Base-by-base conservation (phyloP, 2,329 filamentous ascomycete species). In the Claviceps pazoutovae region DNA sequence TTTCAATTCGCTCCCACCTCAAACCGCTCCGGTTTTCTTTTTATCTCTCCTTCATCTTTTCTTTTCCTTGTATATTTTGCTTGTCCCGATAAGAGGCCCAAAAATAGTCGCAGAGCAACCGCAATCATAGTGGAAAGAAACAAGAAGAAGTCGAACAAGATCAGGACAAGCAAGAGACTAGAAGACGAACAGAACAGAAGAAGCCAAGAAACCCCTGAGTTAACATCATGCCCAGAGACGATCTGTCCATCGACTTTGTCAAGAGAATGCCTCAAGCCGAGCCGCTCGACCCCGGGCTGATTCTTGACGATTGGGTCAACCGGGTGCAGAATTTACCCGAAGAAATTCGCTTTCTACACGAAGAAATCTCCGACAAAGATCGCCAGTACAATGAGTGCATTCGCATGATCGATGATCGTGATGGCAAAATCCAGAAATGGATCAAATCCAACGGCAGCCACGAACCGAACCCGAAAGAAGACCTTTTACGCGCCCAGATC, bases 341-440 rank as follows among this genome's bases (percentile, higher is more conserved):
- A 56, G 87, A 93, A 68, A 82, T 93, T 54, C 82, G 83, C 19
- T 89, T 90, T 69, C 76, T 91, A 56, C 84, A 90, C 61, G 86
- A 90, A 63, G 87, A 93, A 68, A 86, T 91, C 56, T 75, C 82
- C 62, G 83, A 86, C 64, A 91, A 90, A 66, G 87, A 94, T 64
- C 76, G 79, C 48, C 75, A 81, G 57, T 84, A 87, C 58, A 73
- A 79, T 61, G 82, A 87, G 47, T 83, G 83, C 63, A 72, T 83
- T 53, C 75, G 79, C 55, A 75, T 78, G 56, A 87, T 90, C 61
- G 78, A 81, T 42, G 81, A 84, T 53, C 82, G 83, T 57, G 87
- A 94, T 62, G 75, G 68, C 50, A 82, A 82, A 61, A 80, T 93
- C 42, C 87, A 94, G 63, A 88, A 86, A 68, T 90, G 82, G 73